Evolutionary conservation across 148 eudicot genomes (phyloP).

Genomic region (Diospyros lotus): DNA sequence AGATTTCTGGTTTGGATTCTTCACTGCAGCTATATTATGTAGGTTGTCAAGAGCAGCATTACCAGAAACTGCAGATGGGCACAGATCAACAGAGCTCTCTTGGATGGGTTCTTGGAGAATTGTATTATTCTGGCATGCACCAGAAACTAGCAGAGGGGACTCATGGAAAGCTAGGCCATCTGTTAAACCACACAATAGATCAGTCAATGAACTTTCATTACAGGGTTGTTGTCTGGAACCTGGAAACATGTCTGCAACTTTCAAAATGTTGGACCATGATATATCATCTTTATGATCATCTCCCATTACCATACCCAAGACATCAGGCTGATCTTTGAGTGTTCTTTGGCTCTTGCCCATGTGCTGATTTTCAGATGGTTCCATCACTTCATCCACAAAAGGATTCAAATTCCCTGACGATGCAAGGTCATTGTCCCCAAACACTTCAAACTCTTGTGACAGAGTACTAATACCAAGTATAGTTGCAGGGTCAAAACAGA

Average conservation of each 20-base stretch:
- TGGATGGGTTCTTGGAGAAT: slow-evolving; percentile 11
- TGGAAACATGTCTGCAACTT: slow-evolving; percentile 26
- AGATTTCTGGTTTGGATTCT: slow-evolving; percentile 23
- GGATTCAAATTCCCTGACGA: slow-evolving; percentile 16
- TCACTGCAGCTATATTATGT: slow-evolving; percentile 17
- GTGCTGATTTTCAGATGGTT: slow-evolving; percentile 25
- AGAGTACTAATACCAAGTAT: slow-evolving; percentile 14
- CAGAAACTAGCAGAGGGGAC: slow-evolving; percentile 25
- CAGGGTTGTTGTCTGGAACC: slow-evolving; percentile 18
- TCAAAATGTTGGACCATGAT: slow-evolving; percentile 18
- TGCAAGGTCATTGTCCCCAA: slow-evolving; percentile 18
- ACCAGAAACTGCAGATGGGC: slow-evolving; percentile 24
- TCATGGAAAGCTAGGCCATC: slow-evolving; percentile 20
- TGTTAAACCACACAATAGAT: slow-evolving; percentile 41
- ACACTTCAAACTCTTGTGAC: slow-evolving; percentile 23
- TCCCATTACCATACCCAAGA: slow-evolving; percentile 15
- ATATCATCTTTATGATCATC: slow-evolving; percentile 20
- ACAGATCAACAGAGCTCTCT: slow-evolving; percentile 18
- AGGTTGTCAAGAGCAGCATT: slow-evolving; percentile 10
- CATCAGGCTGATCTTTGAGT: slow-evolving; percentile 29
- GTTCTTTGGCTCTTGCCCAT: slow-evolving; percentile 20
- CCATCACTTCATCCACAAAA: slow-evolving; percentile 19
- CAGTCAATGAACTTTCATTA: slow-evolving; percentile 29
- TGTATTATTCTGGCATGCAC: slow-evolving; percentile 22
- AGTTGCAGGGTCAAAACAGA: slow-evolving; percentile 19